Base-by-base conservation (phyloP, 176 grass and related monocot genomes). In the Oryza punctata region DNA sequence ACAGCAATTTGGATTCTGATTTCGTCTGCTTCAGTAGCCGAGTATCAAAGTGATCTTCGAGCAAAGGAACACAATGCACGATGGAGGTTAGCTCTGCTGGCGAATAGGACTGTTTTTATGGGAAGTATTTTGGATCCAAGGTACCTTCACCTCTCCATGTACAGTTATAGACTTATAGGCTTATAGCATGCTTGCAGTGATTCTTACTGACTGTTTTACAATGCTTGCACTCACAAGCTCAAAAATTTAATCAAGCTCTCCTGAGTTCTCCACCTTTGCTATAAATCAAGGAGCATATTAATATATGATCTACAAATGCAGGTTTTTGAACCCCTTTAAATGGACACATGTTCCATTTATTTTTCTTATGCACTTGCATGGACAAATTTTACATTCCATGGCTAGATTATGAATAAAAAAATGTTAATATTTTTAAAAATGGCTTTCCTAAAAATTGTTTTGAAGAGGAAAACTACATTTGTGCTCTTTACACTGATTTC, bases 1-100 rank as follows among this genome's bases (percentile, higher is more conserved):
- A 82, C 82, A 81, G 95, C 90, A 23, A 64, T 98, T 80, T 94
- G 95, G 95, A 37, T 98, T 38, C 72, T 97, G 86, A 87, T 97
- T 78, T 97, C 87, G 82, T 76, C 85, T 85, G 82, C 79, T 89
- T 88, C 94, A 71, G 73, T 88, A 61, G 79, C 85, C 73, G 95
- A 94, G 65, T 87, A 72, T 79, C 90, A 91, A 89, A 71, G 63
- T 52, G 87, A 90, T 88, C 35, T 87, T 88, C 77, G 52, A 69
- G 64, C 57, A 28, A 92, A 85, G 41, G 87, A 82, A 76, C 80
- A 80, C 35, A 83, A 87, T 73, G 64, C 41, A 33, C 81, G 78
- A 91, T 94, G 95, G 95, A 94, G 81, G 85, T 63, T 94, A 81
- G 95, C 83, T 83, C 84, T 97, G 70, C 54, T 94, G 65, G 88